Conservation (phyloP, 2,329 filamentous ascomycete genomes). For the Phoma herbarum region DNA sequence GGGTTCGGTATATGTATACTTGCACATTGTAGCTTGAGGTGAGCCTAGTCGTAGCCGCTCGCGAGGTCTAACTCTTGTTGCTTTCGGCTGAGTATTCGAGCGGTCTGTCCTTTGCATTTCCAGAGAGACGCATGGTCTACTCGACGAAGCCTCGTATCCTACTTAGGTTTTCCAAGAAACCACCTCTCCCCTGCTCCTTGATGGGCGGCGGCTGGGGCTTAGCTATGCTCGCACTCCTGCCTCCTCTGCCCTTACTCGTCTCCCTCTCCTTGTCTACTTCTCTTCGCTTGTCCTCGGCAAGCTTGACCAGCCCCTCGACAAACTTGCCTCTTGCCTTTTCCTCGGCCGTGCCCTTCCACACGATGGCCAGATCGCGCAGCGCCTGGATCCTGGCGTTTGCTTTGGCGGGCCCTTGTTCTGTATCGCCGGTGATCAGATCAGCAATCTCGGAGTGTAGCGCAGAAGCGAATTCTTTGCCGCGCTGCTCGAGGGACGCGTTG, state of each 20-base stretch:
- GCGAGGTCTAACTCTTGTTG: constrained; percentile 35
- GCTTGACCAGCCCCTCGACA: constrained; percentile 80
- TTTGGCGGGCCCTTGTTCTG: constrained; percentile 71
- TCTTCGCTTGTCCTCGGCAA: constrained; percentile 77
- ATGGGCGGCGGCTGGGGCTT: constrained; percentile 25
- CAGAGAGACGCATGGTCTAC: constrained; percentile 14
- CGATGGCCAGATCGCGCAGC: constrained; percentile 75
- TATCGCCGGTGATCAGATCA: constrained; percentile 66
- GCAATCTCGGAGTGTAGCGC: constrained; percentile 76
- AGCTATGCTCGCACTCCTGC: constrained; percentile 35
- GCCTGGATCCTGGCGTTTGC: constrained; percentile 79
- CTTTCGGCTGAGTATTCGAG: too few species aligned
- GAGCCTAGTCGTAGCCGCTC: constrained; percentile 27
- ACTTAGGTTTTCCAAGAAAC: constrained; percentile 52
- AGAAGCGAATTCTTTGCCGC: constrained; percentile 81
- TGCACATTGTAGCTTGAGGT: constrained; percentile 30
- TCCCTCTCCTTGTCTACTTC: constrained; percentile 53
- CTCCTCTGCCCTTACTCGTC: constrained; percentile 24
- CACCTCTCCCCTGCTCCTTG: constrained; percentile 40
- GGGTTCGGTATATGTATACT: background rate
- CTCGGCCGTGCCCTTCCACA: constrained; percentile 97
- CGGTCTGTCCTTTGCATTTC: too few species aligned
- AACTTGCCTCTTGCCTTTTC: constrained; percentile 85
- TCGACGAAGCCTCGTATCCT: constrained; percentile 49
- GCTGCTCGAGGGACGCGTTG: constrained; percentile 79